phyloP scores from a whole-genome alignment of 805 yeast species.

The Teunomyces lycoperdinae region DNA sequence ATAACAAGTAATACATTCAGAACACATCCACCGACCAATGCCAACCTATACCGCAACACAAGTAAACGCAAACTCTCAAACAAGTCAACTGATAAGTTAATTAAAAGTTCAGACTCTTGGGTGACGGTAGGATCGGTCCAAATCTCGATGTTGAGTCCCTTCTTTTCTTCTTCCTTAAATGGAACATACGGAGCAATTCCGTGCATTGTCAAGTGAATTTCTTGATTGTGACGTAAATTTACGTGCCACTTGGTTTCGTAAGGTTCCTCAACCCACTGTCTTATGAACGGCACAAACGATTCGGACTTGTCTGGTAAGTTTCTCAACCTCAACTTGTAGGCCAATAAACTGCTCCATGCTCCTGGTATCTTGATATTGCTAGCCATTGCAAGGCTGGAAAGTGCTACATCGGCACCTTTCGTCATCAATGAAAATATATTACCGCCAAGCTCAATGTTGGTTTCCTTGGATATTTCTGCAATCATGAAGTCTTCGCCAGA shows the following conservation, averaged over 20 bases:
- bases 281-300: constrained; percentile 58
- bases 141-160: constrained; percentile 31
- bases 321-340: constrained; percentile 38
- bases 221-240: constrained; percentile 38
- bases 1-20: constrained; percentile 53
- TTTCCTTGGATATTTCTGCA: constrained; percentile 32
- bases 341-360: constrained; percentile 60
- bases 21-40: constrained; percentile 67
- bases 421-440: constrained; percentile 37
- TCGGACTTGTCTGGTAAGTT: background rate
- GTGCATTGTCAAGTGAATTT: constrained; percentile 41
- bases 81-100: constrained; percentile 49
- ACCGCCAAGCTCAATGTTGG: constrained; percentile 20
- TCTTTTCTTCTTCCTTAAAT: constrained; percentile 30
- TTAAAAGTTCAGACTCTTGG: constrained; percentile 28
- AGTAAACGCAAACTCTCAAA: constrained; percentile 62
- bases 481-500: constrained; percentile 30
- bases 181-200: constrained; percentile 74
- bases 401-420: constrained; percentile 39
- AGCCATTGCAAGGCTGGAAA: constrained; percentile 42
- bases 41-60: constrained; percentile 73
- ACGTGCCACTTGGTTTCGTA: constrained; percentile 80
- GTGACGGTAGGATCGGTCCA: constrained; percentile 44
- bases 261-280: constrained; percentile 65
- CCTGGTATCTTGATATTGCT: constrained; percentile 50